Evolutionary conservation across 2,329 filamentous ascomycete species (phyloP).

Genomic region (Mycosphaerella sp.): DNA sequence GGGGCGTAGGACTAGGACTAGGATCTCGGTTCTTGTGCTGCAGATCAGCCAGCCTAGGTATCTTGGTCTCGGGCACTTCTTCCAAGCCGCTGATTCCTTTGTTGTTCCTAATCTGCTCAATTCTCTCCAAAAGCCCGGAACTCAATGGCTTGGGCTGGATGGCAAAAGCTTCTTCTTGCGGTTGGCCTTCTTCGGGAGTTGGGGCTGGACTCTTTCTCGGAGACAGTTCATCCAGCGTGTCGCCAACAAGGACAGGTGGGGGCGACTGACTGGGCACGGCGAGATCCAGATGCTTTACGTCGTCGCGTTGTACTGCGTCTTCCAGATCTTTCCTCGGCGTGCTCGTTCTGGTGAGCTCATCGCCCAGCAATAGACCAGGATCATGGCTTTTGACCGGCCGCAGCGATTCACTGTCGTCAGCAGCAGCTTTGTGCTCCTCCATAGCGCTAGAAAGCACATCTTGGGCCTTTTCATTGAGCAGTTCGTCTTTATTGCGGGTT

Average conservation of each 20-base stretch:
- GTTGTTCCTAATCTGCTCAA: slow-evolving; percentile 35
- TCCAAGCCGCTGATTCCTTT: slow-evolving; percentile 19
- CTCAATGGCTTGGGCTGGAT: slow-evolving; percentile 33
- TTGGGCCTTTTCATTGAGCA: slow-evolving; percentile 53
- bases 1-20: slow-evolving; percentile 31
- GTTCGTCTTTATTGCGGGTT: slow-evolving; percentile 34
- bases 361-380: slow-evolving; percentile 12
- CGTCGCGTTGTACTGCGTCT: slow-evolving; percentile 42
- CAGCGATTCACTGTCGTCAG: slow-evolving; percentile 20
- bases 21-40: slow-evolving; percentile 31
- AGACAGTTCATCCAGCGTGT: slow-evolving; percentile 15
- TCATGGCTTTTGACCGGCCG: slow-evolving; percentile 16
- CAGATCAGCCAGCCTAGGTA: slow-evolving; percentile 31
- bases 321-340: slow-evolving; percentile 30
- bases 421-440: slow-evolving; percentile 48
- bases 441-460: slow-evolving; percentile 59
- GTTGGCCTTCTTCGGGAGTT: background rate
- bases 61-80: slow-evolving; percentile 30
- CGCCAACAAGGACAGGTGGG: slow-evolving; percentile 7
- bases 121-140: slow-evolving; percentile 33
- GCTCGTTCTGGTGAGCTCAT: slow-evolving; percentile 19
- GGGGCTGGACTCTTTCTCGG: background rate
- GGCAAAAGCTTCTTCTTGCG: slow-evolving; percentile 26
- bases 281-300: slow-evolving; percentile 56
- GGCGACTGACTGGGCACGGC: slow-evolving; percentile 41